phyloP scores from a whole-genome alignment of 2,329 filamentous ascomycete genomes.

The Ramularia collo-cygni region DNA sequence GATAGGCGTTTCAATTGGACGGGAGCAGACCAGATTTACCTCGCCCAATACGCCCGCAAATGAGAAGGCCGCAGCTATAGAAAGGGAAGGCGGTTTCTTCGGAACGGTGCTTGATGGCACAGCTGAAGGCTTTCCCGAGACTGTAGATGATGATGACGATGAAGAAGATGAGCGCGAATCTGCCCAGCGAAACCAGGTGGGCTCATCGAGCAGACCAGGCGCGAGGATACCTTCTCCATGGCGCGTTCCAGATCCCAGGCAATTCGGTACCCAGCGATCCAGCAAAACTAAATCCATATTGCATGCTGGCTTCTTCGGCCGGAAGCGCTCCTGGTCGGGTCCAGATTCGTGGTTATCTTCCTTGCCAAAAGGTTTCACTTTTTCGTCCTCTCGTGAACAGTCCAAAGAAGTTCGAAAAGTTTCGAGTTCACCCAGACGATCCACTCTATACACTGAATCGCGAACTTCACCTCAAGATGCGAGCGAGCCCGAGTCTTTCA shows the following conservation, averaged over 20 bases:
- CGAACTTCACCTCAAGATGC: too few species aligned
- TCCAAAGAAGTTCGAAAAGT: slow-evolving; percentile 3
- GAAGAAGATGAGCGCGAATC: slow-evolving; percentile 5
- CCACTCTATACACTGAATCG: background rate
- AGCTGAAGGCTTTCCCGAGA: slow-evolving; percentile 2
- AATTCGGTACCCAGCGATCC: slow-evolving; percentile 25
- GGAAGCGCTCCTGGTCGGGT: slow-evolving; percentile 36
- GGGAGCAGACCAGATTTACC: slow-evolving; percentile 49
- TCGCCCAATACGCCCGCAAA: slow-evolving; percentile 51
- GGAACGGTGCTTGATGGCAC: slow-evolving; percentile 12
- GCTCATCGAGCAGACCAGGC: slow-evolving; percentile 5
- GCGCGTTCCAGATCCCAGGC: slow-evolving; percentile 32
- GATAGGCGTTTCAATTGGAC: slow-evolving; percentile 54
- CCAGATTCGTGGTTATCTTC: slow-evolving; percentile 23
- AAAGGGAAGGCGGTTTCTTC: slow-evolving; percentile 44
- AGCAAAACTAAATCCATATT: slow-evolving; percentile 33
- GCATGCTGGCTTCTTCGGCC: slow-evolving; percentile 33
- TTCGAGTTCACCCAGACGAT: slow-evolving; percentile 1
- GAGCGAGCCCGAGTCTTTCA: slow-evolving; percentile 4
- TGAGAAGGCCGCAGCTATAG: slow-evolving; percentile 53
- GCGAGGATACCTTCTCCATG: slow-evolving; percentile 39
- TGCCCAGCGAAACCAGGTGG: slow-evolving; percentile 11
- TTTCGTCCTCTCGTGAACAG: slow-evolving; percentile 11
- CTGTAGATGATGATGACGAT: slow-evolving; percentile 1
- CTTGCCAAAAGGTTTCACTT: slow-evolving; percentile 26